Conservation (phyloP, 768 basidiomycete species). For the Omphalotus guepiniiformis region DNA sequence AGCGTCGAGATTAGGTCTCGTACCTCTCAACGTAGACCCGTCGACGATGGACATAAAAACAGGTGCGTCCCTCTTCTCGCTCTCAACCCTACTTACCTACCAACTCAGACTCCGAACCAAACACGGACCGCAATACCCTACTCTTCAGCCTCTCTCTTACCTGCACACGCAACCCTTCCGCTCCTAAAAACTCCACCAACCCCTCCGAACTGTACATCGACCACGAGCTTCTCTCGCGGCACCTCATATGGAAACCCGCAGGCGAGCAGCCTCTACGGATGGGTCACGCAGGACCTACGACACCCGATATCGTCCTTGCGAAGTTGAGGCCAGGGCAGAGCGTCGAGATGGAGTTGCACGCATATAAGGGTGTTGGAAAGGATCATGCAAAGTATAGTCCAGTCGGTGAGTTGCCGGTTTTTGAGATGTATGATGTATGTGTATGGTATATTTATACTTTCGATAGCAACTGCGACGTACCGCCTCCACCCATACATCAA, state of each 20-base stretch:
- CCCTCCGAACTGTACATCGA: conserved; percentile 68
- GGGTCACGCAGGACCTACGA: conserved; percentile 59
- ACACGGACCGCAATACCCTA: conserved; percentile 88
- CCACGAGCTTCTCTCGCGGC: conserved; percentile 60
- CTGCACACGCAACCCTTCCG: conserved; percentile 60
- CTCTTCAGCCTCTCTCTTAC: conserved; percentile 74
- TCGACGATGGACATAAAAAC: conserved; percentile 56
- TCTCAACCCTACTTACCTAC: background rate
- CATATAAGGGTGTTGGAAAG: conserved; percentile 87
- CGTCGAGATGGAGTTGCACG: conserved; percentile 82
- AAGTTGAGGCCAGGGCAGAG: conserved; percentile 92
- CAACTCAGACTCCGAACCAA: conserved; percentile 48
- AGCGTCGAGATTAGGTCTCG: conserved; percentile 85
- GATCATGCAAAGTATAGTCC: conserved; percentile 97
- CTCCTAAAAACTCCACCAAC: conserved; percentile 48
- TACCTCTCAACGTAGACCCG: conserved; percentile 88
- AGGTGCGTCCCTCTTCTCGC: conserved; percentile 27
- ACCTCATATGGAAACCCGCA: conserved; percentile 73
- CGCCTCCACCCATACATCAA: conserved; percentile 85
- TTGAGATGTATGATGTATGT: background rate
- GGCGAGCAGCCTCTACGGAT: conserved; percentile 72
- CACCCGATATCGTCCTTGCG: conserved; percentile 80
- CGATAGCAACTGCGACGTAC: conserved; percentile 88
- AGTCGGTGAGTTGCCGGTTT: conserved; percentile 55
- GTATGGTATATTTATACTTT: background rate